phyloP scores from a whole-genome alignment of 208 protist genomes.

The Crithidia brevicula region DNA sequence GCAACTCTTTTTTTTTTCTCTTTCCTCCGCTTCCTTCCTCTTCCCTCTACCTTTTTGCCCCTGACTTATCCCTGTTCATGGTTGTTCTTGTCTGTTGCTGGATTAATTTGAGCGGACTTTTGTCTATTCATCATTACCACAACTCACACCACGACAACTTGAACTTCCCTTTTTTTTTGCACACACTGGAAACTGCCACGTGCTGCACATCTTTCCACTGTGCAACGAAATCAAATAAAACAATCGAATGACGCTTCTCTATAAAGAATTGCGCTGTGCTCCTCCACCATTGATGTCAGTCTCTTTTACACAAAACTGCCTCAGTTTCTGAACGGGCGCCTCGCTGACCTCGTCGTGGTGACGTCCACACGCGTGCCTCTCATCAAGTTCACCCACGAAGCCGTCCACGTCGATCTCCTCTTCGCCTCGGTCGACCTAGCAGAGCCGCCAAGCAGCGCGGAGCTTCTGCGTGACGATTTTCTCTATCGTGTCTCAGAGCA shows the following conservation, averaged over 20 bases:
- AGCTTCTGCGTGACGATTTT: conserved; percentile 64
- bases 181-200: not conserved
- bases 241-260: not conserved
- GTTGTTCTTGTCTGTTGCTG: conserved; percentile 7
- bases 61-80: not conserved
- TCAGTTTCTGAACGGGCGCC: conserved; percentile 26
- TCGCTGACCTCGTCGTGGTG: conserved; percentile 60
- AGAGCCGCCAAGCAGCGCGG: conserved; percentile 53
- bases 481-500: conserved; percentile 54
- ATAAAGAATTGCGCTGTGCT: conserved; percentile 65
- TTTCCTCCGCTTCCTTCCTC: conserved; percentile 1
- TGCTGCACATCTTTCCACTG: too few species aligned
- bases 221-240: too few species aligned
- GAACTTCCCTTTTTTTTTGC: conserved; percentile 1
- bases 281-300: conserved; percentile 41
- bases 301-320: conserved; percentile 71
- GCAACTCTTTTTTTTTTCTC: not conserved
- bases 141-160: too few species aligned
- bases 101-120: too few species aligned
- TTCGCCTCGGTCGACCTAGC: conserved; percentile 59
- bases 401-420: conserved; percentile 78
- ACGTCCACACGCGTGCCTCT: conserved; percentile 77
- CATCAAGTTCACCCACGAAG: conserved; percentile 71
- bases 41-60: not conserved
- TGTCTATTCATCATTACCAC: too few species aligned